Percentiles rank a stretch among this genome's conserved stretches.
phyloP scores from a whole-genome alignment of 129 eudicot genomes.

The Silybum marianum region DNA sequence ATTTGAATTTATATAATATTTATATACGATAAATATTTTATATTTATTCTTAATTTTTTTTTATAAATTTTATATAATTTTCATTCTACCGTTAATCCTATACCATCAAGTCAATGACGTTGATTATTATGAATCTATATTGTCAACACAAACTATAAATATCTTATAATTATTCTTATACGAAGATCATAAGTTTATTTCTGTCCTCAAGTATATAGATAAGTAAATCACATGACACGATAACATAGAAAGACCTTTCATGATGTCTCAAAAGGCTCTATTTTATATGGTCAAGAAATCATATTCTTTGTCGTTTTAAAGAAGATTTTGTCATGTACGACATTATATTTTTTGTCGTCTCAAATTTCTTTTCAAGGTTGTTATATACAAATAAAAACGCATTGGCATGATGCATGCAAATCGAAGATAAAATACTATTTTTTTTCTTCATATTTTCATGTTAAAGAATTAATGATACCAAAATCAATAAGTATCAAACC shows the following conservation, averaged over 20 bases:
- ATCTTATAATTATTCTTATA: not conserved
- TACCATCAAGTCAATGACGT: not conserved
- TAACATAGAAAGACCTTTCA: not conserved
- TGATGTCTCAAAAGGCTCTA: not conserved
- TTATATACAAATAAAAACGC: not conserved
- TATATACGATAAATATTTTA: too few relatives aligned
- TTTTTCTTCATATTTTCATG: not conserved
- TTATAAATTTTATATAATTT: too few relatives aligned
- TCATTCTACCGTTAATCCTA: not conserved
- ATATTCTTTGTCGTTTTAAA: not conserved
- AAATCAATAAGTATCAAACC: not conserved
- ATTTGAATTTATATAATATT: too few relatives aligned
- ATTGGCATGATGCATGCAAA: too few relatives aligned
- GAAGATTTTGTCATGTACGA: not conserved
- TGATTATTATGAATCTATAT: not conserved
- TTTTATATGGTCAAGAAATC: not conserved
- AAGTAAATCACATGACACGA: not conserved
- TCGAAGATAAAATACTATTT: not conserved
- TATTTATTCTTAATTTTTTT: too few relatives aligned
- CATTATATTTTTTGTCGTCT: not conserved
- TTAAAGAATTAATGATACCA: not conserved
- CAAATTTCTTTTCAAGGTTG: not conserved
- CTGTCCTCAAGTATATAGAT: not conserved
- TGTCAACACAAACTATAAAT: not conserved
- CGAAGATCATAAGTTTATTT: not conserved